Evolutionary conservation across 139 green algal genomes (phyloP), one percentile per base, ranked within the genome.

Genomic region (Chlorella sp.): DNA sequence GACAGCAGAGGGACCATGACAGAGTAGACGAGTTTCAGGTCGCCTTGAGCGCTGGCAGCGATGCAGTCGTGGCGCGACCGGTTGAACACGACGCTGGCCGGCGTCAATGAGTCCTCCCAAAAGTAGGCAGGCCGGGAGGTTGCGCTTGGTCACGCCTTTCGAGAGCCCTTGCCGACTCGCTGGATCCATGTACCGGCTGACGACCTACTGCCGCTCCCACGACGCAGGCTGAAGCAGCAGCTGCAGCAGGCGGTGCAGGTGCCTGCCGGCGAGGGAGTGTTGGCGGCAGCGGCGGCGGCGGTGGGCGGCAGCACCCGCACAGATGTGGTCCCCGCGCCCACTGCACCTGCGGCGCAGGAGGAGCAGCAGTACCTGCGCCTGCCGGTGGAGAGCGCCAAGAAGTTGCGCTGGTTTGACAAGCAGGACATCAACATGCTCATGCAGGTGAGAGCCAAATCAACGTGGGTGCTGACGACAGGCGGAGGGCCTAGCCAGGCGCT

Each of bases 301-400:
- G 60, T 36, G 42, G 68, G n/a, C 66, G 66, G 61, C 36, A 34
- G 24, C 30, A 12, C 36, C 5, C 84, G 61, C 36, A 24, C 40
- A 24, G 40, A 21, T 61, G 78, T 11, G 21, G 40, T 42, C 16
- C 48, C 57, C 42, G 53, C 79, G 12, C 73, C 73, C n/a, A 48
- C 73, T 12, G 28, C 73, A 3, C 18, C 64, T 28, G 21, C 64
- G 0, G 68, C 40, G 15, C 19, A 68, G 26, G 26, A 48, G 39
- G 34, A 80, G 84, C 84, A 88, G 84, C 84, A 88, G 32, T 88
- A 88, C 84, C 14, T 93, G 11, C 88, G 88, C 1, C 71, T 93
- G 39, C 91, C 91, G 11, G 75, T 93, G 64, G 87, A 93, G 22
- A 93, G 91, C 61, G 91, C 91, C n/a, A 91, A 91, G 61, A 87